Evolutionary conservation across 1,139 yeast genomes (phyloP).

Genomic region (Schizosaccharomyces versatilis): DNA sequence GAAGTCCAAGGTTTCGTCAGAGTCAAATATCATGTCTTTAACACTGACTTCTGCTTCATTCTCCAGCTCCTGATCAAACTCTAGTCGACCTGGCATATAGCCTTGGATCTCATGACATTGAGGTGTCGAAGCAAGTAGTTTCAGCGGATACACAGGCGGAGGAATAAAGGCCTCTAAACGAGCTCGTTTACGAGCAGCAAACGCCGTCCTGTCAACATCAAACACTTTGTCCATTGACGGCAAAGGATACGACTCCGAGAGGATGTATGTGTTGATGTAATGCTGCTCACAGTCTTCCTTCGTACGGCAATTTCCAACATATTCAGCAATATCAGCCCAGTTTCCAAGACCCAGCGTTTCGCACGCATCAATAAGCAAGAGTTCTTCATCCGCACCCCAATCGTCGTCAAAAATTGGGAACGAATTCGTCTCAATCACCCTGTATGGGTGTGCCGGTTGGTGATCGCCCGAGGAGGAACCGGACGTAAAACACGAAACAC

Average conservation of each 20-base stretch:
- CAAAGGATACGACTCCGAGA: conserved; percentile 49
- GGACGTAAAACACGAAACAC: conserved; percentile 86
- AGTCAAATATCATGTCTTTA: conserved; percentile 86
- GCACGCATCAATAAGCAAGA: conserved; percentile 70
- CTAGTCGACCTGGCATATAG: conserved; percentile 94
- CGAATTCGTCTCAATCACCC: conserved; percentile 79
- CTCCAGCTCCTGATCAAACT: conserved; percentile 87
- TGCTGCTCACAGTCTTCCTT: conserved; percentile 81
- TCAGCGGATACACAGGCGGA: conserved; percentile 19
- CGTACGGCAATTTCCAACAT: conserved; percentile 61
- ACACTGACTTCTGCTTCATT: conserved; percentile 89
- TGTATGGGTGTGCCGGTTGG: conserved; percentile 84
- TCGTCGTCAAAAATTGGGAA: conserved; percentile 75
- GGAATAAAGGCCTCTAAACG: conserved; percentile 33
- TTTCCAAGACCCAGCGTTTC: conserved; percentile 83
- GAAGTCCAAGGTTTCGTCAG: conserved; percentile 42
- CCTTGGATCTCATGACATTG: conserved; percentile 94
- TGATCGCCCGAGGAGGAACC: conserved; percentile 68
- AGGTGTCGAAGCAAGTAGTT: conserved; percentile 82
- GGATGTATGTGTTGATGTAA: conserved; percentile 46
- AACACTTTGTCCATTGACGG: conserved; percentile 47
- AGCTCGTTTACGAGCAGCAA: conserved; percentile 43
- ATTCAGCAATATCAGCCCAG: conserved; percentile 93
- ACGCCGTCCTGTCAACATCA: conserved; percentile 41
- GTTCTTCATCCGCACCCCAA: conserved; percentile 98